Conservation (phyloP, 192 early-diverging fungal genomes). For the Entophlyctis luteolus region DNA sequence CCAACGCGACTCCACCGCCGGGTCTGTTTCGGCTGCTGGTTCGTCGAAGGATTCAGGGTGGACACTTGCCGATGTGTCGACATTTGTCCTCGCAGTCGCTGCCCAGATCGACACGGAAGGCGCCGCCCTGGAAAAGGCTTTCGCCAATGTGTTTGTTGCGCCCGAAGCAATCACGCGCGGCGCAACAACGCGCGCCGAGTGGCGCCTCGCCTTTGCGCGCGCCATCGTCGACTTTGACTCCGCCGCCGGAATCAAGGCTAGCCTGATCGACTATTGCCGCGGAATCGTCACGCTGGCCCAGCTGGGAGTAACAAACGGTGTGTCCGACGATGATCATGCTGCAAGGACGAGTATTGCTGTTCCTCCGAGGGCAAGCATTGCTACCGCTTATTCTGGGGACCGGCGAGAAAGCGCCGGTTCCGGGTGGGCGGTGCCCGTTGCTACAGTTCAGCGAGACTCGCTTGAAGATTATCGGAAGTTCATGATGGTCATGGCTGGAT, state of each 20-base stretch:
- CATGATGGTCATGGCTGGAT: constrained; percentile 24
- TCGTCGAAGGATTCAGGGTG: constrained; percentile 32
- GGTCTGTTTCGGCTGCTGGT: too few relatives aligned
- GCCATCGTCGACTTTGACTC: constrained; percentile 3
- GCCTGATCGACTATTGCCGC: constrained; percentile 26
- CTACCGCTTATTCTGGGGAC: background rate
- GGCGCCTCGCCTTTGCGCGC: constrained; percentile 17
- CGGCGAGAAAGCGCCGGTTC: background rate
- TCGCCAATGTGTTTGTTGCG: constrained; percentile 11
- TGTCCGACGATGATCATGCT: too few relatives aligned
- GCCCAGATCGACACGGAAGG: constrained; percentile 29
- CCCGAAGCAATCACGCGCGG: background rate
- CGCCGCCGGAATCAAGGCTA: background rate
- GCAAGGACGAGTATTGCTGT: too few relatives aligned
- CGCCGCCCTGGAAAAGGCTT: constrained; percentile 22
- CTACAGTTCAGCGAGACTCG: constrained; percentile 6
- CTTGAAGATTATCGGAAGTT: constrained; percentile 31
- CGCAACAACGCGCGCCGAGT: constrained; percentile 19
- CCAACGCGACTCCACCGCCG: too few relatives aligned
- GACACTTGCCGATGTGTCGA: constrained; percentile 40
- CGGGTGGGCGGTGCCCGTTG: background rate
- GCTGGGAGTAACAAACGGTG: background rate
- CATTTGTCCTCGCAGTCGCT: constrained; percentile 33
- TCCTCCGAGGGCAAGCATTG: background rate
- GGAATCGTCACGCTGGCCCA: constrained; percentile 22